Evolutionary conservation across 2,329 filamentous ascomycete genomes (phyloP).

Genomic region (Basipetospora sp.): DNA sequence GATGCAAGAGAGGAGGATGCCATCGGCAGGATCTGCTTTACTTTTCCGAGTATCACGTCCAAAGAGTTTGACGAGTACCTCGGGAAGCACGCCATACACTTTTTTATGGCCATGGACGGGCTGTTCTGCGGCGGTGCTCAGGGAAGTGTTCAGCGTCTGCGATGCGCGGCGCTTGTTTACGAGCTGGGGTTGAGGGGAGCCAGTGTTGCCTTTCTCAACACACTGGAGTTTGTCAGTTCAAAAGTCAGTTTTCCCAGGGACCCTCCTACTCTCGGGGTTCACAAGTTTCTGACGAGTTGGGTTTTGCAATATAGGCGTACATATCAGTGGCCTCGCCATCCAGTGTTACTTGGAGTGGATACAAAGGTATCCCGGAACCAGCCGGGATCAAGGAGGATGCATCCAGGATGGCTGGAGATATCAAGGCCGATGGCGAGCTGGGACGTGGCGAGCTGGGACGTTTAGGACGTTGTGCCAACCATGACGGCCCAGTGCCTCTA

Average conservation of each 20-base stretch:
- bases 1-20: too few relatives aligned
- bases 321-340: background rate
- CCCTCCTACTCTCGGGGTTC: background rate
- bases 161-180: slow-evolving; percentile 20
- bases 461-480: too few relatives aligned
- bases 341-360: background rate
- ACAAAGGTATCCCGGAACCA: too few relatives aligned
- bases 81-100: slow-evolving; percentile 39
- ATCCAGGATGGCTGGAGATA: too few relatives aligned
- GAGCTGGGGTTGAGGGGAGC: slow-evolving; percentile 39
- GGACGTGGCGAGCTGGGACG: too few relatives aligned
- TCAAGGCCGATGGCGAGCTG: too few relatives aligned
- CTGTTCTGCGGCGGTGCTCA: slow-evolving; percentile 12
- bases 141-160: slow-evolving; percentile 19
- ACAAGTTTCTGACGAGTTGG: background rate
- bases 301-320: background rate
- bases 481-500: too few relatives aligned
- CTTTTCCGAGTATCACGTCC: slow-evolving; percentile 35
- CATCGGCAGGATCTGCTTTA: too few relatives aligned
- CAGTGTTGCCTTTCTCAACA: slow-evolving; percentile 50
- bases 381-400: background rate
- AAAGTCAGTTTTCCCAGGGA: slow-evolving; percentile 28
- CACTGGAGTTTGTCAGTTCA: slow-evolving; percentile 47
- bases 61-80: slow-evolving; percentile 43
- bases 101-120: slow-evolving; percentile 56